phyloP scores from a whole-genome alignment of 768 basidiomycete genomes.

The Leccinum truebloodii region DNA sequence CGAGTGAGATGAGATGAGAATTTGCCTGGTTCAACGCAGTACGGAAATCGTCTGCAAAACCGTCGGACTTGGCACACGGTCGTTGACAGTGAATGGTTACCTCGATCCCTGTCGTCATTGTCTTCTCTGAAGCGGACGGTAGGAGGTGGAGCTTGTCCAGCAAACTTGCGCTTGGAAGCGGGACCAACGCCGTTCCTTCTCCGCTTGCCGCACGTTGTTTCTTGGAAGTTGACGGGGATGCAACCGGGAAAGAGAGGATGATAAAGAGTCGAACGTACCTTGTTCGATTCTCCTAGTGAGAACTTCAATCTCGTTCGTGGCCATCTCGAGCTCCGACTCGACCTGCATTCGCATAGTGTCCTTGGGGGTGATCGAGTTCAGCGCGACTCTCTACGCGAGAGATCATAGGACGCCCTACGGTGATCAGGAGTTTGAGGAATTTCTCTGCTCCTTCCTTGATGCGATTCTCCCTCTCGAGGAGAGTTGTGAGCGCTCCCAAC shows the following conservation, averaged over 20 bases:
- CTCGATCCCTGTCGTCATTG: constrained; percentile 38
- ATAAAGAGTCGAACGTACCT: constrained; percentile 30
- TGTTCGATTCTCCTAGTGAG: constrained; percentile 55
- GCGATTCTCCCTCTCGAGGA: constrained; percentile 72
- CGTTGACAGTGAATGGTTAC: constrained; percentile 17
- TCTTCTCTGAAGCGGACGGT: constrained; percentile 33
- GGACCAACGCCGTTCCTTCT: constrained; percentile 31
- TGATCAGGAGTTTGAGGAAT: constrained; percentile 67
- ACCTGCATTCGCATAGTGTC: constrained; percentile 71
- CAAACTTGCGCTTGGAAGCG: constrained; percentile 33
- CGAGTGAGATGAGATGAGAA: constrained; percentile 56
- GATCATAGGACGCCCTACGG: constrained; percentile 36
- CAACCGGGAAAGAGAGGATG: not conserved
- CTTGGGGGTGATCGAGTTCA: constrained; percentile 34
- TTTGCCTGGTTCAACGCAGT: constrained; percentile 68
- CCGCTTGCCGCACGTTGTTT: constrained; percentile 32
- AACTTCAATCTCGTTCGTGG: constrained; percentile 68
- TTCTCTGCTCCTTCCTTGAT: constrained; percentile 94
- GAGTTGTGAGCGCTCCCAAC: constrained; percentile 67
- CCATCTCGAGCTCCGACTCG: constrained; percentile 74
- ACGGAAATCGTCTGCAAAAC: constrained; percentile 64
- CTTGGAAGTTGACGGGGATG: constrained; percentile 14
- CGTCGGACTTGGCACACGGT: constrained; percentile 11
- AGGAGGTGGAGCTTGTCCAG: constrained; percentile 34
- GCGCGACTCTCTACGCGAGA: constrained; percentile 4